Evolutionary conservation across 2,329 filamentous ascomycete genomes (phyloP).

Genomic region (Calonectria pteridis): DNA sequence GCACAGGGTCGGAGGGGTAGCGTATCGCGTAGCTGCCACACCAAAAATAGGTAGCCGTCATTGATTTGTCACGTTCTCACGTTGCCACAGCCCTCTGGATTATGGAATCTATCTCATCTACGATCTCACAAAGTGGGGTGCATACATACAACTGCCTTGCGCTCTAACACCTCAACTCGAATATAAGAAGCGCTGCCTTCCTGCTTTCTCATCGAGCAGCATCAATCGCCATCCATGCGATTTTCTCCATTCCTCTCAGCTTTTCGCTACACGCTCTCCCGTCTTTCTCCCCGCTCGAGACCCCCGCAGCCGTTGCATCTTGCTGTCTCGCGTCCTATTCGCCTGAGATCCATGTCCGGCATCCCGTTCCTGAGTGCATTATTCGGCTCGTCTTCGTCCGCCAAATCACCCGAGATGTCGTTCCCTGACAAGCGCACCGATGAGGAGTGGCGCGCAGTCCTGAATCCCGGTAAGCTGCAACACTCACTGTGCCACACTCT

Average conservation of each 20-base stretch:
- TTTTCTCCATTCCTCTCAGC: constrained; percentile 62
- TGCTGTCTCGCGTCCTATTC: constrained; percentile 43
- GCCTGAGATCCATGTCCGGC: constrained; percentile 74
- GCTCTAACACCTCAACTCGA: not conserved
- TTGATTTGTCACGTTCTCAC: not conserved
- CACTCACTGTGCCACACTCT: not conserved
- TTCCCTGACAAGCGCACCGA: constrained; percentile 86
- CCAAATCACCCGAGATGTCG: constrained; percentile 70
- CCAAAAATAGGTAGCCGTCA: not conserved
- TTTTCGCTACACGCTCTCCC: constrained; percentile 62
- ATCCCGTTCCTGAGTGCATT: constrained; percentile 84
- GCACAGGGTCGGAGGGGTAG: not conserved
- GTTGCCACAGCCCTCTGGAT: not conserved
- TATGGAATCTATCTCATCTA: not conserved
- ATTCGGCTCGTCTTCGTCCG: constrained; percentile 75
- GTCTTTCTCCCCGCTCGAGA: constrained; percentile 55
- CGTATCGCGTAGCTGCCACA: not conserved
- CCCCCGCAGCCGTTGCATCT: constrained; percentile 43
- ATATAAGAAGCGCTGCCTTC: not conserved
- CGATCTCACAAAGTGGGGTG: not conserved
- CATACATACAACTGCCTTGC: not conserved
- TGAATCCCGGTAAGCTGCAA: constrained; percentile 66
- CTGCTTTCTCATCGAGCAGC: not conserved
- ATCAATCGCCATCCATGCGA: constrained; percentile 56
- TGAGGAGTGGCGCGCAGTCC: constrained; percentile 89